These are phyloP conservation scores for Rubroboletus satanas DNA, from an alignment of 768 basidiomycete genomes.

Conservation along the genomic window DNA sequence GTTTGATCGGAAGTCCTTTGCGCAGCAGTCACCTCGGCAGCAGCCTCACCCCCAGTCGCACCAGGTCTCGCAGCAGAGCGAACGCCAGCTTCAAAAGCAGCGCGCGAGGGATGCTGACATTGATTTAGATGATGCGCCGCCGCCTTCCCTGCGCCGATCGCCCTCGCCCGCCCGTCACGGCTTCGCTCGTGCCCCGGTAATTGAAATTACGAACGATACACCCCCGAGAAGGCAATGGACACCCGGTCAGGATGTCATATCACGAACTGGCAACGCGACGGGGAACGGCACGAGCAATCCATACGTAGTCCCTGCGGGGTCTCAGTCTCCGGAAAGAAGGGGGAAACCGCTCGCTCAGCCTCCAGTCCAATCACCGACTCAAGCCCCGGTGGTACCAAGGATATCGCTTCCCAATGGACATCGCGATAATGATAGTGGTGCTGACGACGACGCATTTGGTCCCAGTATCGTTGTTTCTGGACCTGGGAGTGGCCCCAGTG, in stretches of 20 bases:
- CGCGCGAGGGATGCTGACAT: conserved; percentile 22
- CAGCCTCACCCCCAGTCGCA: conserved; percentile 10
- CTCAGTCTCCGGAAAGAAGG: conserved; percentile 19
- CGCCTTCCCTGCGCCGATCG: conserved; percentile 39
- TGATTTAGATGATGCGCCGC: conserved; percentile 43
- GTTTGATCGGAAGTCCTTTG: conserved; percentile 21
- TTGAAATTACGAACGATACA: conserved; percentile 28
- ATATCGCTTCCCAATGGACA: conserved; percentile 33
- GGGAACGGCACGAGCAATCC: conserved; percentile 7
- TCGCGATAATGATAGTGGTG: conserved; percentile 1
- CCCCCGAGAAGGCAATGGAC: conserved; percentile 30
- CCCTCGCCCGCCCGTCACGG: conserved; percentile 27
- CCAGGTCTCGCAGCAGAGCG: conserved; percentile 18
- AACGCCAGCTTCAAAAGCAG: conserved; percentile 26
- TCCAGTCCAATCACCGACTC: conserved; percentile 3
- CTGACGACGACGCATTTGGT: conserved; percentile 3
- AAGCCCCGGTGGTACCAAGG: conserved; percentile 40
- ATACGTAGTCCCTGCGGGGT: conserved; percentile 3
- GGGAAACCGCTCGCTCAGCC: not conserved
- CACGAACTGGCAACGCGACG: conserved; percentile 10
- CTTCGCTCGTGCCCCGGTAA: conserved; percentile 22
- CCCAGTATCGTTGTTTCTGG: conserved; percentile 33
- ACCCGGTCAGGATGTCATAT: conserved; percentile 15
- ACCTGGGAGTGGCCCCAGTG: conserved; percentile 18
- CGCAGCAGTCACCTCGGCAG: conserved; percentile 14